A percentile compares a stretch with the other conserved stretches of the same genome.
Evolutionary conservation across 768 basidiomycete species (phyloP).

Genomic region (Xerocomellus dryophilus): DNA sequence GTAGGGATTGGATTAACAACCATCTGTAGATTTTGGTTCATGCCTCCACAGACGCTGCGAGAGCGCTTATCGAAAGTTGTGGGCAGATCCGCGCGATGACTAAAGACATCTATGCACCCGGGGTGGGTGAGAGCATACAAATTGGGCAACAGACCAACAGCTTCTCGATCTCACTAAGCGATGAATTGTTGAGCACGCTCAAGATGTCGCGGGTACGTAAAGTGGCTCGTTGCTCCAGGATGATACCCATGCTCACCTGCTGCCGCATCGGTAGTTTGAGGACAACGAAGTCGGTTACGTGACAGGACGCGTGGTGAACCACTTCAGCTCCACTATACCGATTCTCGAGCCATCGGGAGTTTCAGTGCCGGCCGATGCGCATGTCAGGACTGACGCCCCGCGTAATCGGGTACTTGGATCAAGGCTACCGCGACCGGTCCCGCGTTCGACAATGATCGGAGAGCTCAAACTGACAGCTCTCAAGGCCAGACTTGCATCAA

Average conservation of each 20-base stretch:
- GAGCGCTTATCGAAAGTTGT: conserved; percentile 76
- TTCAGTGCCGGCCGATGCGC: conserved; percentile 24
- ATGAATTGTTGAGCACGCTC: conserved; percentile 74
- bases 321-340: conserved; percentile 86
- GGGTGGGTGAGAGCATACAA: conserved; percentile 70
- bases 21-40: conserved; percentile 79
- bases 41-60: conserved; percentile 63
- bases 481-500: conserved; percentile 70
- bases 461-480: conserved; percentile 90
- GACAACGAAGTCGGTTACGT: conserved; percentile 96
- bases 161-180: conserved; percentile 92
- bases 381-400: conserved; percentile 22
- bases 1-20: background rate
- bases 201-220: conserved; percentile 81
- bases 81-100: conserved; percentile 86
- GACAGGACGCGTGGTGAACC: conserved; percentile 79
- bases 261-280: conserved; percentile 69
- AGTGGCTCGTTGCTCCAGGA: background rate
- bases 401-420: conserved; percentile 54
- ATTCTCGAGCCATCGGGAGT: conserved; percentile 69
- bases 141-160: conserved; percentile 96
- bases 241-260: conserved; percentile 4
- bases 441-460: conserved; percentile 94
- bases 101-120: conserved; percentile 83
- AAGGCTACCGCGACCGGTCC: conserved; percentile 64